A percentile compares a stretch with the other conserved stretches of the same genome.
Evolutionary conservation across 2,329 filamentous ascomycete species (phyloP).

Genomic region (Claviceps sp.): DNA sequence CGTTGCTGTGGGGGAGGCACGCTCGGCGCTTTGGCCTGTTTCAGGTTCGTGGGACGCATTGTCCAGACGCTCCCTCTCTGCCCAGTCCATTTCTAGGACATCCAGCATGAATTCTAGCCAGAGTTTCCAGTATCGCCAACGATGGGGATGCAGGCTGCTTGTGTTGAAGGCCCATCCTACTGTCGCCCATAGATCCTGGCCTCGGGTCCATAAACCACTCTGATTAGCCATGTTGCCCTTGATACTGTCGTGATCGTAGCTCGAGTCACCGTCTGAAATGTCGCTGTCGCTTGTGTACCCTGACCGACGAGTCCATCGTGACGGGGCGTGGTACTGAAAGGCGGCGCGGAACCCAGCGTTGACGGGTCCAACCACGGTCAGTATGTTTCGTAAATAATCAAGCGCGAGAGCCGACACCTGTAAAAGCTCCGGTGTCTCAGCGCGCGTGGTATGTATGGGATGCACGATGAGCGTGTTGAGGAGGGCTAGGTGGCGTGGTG

Average conservation of each 20-base stretch:
- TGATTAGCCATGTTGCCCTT: slow-evolving; percentile 46
- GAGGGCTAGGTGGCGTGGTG: slow-evolving; percentile 60
- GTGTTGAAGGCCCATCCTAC: slow-evolving; percentile 93
- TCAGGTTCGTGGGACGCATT: slow-evolving; percentile 15
- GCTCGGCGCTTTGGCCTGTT: slow-evolving; percentile 6
- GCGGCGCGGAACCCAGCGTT: slow-evolving; percentile 57
- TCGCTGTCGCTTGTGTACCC: slow-evolving; percentile 28
- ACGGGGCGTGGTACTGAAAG: slow-evolving; percentile 47
- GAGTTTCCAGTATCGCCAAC: slow-evolving; percentile 70
- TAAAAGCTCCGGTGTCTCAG: slow-evolving; percentile 44
- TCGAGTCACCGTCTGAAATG: slow-evolving; percentile 26
- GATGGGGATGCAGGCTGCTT: slow-evolving; percentile 53
- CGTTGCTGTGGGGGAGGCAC: slow-evolving; percentile 14
- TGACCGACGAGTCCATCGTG: slow-evolving; percentile 17
- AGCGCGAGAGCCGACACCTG: slow-evolving; percentile 55
- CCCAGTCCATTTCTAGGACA: slow-evolving; percentile 58
- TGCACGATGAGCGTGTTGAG: slow-evolving; percentile 74
- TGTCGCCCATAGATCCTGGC: slow-evolving; percentile 77
- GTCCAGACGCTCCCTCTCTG: slow-evolving; percentile 40
- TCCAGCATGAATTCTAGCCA: slow-evolving; percentile 75
- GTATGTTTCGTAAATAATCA: slow-evolving; percentile 54
- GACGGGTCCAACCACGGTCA: slow-evolving; percentile 53
- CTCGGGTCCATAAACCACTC: slow-evolving; percentile 58
- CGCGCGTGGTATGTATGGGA: slow-evolving; percentile 63
- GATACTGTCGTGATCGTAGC: slow-evolving; percentile 38